phyloP scores from a whole-genome alignment of 148 eudicot genomes.

The Silene latifolia region DNA sequence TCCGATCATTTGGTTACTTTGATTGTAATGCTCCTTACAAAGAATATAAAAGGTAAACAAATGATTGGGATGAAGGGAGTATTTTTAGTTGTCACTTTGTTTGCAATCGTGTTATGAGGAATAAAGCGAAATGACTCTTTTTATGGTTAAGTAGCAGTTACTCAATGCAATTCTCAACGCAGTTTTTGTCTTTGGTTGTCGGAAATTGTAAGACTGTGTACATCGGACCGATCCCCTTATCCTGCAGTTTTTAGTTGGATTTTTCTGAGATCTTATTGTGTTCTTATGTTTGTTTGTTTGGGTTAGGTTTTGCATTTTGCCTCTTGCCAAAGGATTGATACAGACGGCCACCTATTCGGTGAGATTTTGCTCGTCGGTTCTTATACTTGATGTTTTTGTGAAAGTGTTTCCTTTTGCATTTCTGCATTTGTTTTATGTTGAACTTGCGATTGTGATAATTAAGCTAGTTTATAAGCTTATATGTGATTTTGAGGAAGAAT shows the following conservation, averaged over 20 bases:
- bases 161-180: not conserved
- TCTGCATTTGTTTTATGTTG: not conserved
- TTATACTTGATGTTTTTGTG: not conserved
- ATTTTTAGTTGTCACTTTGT: too few relatives aligned
- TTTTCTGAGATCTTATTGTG: not conserved
- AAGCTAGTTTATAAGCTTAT: not conserved
- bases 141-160: too few relatives aligned
- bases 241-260: too few relatives aligned
- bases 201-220: too few relatives aligned
- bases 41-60: too few relatives aligned
- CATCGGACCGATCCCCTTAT: too few relatives aligned
- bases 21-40: too few relatives aligned
- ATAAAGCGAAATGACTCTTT: too few relatives aligned
- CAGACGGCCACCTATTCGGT: conserved; percentile 26
- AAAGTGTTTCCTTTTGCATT: not conserved
- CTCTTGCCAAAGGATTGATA: conserved; percentile 28
- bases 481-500: not conserved
- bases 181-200: too few relatives aligned
- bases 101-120: too few relatives aligned
- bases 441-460: not conserved
- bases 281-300: not conserved
- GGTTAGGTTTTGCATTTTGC: conserved; percentile 32
- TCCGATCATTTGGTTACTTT: not conserved
- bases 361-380: not conserved
- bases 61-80: too few relatives aligned